Evolutionary conservation across 1,284 basidiomycete species (phyloP).

Genomic region (Salmacisia buchloeana): DNA sequence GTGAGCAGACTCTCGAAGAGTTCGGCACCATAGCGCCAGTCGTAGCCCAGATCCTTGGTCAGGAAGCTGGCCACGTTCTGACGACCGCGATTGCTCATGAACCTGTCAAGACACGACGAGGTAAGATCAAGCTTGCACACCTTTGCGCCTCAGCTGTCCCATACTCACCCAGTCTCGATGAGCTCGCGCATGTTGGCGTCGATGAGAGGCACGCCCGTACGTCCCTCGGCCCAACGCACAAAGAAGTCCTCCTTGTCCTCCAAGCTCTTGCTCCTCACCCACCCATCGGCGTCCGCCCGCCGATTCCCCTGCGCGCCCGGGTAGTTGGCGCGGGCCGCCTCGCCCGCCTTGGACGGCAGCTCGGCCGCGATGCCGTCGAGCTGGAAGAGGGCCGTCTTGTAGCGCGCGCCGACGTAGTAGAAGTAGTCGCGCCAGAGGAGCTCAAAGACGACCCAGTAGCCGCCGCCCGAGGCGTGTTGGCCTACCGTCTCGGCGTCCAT

Average conservation of each 20-base stretch:
- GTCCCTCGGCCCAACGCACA: constrained; percentile 26
- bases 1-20: constrained; percentile 34
- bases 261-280: constrained; percentile 21
- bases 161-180: constrained; percentile 30
- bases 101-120: constrained; percentile 38
- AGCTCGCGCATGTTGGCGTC: constrained; percentile 43
- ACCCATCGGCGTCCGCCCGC: constrained; percentile 20
- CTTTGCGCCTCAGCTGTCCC: neutral
- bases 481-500: constrained; percentile 20
- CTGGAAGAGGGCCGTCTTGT: constrained; percentile 34
- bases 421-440: constrained; percentile 52
- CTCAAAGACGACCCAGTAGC: constrained; percentile 45
- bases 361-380: constrained; percentile 33
- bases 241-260: constrained; percentile 25
- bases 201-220: constrained; percentile 39
- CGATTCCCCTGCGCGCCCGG: neutral
- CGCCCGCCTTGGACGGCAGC: constrained; percentile 22
- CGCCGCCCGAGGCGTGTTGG: constrained; percentile 22
- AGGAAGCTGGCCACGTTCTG: constrained; percentile 40
- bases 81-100: constrained; percentile 55
- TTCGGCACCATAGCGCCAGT: constrained; percentile 39
- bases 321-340: constrained; percentile 13
- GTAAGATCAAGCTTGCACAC: neutral
- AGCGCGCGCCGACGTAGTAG: constrained; percentile 49
- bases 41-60: constrained; percentile 38